Conservation (phyloP, 768 basidiomycete genomes). For the Lactarius vividus region DNA sequence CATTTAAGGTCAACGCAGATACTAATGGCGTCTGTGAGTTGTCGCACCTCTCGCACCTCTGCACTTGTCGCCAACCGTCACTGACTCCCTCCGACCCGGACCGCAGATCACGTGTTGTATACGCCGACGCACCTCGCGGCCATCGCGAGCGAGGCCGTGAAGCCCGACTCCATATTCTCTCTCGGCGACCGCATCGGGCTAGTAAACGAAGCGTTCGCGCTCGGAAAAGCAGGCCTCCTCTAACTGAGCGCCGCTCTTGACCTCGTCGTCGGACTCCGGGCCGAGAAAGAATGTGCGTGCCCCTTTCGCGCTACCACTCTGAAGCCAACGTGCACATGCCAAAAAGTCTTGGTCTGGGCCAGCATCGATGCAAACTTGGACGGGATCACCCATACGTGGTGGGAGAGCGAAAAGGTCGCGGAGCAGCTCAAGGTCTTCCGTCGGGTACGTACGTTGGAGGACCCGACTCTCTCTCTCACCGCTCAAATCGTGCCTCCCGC, state of each 20-base stretch:
- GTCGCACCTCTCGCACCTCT: constrained; percentile 4
- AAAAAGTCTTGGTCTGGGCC: constrained; percentile 81
- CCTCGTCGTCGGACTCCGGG: constrained; percentile 62
- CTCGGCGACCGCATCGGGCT: constrained; percentile 89
- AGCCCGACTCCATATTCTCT: constrained; percentile 60
- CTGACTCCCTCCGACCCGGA: constrained; percentile 27
- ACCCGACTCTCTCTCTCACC: neutral
- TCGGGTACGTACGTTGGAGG: constrained; percentile 48
- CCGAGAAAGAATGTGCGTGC: constrained; percentile 67
- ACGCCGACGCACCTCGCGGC: constrained; percentile 70
- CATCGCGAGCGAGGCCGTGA: constrained; percentile 80
- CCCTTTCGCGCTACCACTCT: neutral
- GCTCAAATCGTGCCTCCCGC: neutral
- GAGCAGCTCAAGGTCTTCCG: constrained; percentile 46
- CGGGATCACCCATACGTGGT: constrained; percentile 67
- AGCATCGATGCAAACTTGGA: constrained; percentile 58
- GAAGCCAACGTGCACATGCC: constrained; percentile 11
- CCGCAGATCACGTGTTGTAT: constrained; percentile 80
- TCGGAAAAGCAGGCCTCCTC: constrained; percentile 80
- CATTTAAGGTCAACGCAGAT: constrained; percentile 89
- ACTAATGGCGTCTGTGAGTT: constrained; percentile 85
- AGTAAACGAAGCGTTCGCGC: constrained; percentile 74
- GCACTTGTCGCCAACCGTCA: too few relatives aligned
- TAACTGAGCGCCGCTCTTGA: constrained; percentile 73
- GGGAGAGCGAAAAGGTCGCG: constrained; percentile 64